Evolutionary conservation across 768 basidiomycete genomes (phyloP).

Genomic region (Hydnomerulius pinastri): DNA sequence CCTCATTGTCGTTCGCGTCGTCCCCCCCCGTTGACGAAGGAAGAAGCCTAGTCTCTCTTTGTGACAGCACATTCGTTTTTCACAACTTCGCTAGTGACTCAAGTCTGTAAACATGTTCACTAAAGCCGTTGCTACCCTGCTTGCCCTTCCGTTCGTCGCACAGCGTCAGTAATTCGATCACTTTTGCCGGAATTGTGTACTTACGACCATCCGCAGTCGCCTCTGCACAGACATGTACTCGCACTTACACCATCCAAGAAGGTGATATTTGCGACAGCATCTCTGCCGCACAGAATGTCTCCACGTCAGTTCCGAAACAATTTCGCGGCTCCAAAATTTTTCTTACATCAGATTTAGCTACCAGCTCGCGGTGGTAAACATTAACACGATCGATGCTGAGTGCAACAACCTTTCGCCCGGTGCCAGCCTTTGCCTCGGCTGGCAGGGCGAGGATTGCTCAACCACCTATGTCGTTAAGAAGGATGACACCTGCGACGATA

Average conservation of each 20-base stretch:
- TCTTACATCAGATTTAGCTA: slow-evolving; percentile 45
- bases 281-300: slow-evolving; percentile 60
- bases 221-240: slow-evolving; percentile 46
- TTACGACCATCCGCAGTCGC: slow-evolving; percentile 18
- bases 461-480: slow-evolving; percentile 55
- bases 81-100: slow-evolving; percentile 14
- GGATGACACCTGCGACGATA: slow-evolving; percentile 60
- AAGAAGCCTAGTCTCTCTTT: slow-evolving; percentile 7
- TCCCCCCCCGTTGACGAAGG: slow-evolving; percentile 4
- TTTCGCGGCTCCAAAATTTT: background rate
- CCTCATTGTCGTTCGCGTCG: background rate
- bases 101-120: slow-evolving; percentile 37
- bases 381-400: slow-evolving; percentile 43
- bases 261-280: slow-evolving; percentile 76
- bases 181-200: background rate
- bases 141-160: slow-evolving; percentile 49
- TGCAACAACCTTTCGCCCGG: slow-evolving; percentile 64
- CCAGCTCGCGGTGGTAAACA: slow-evolving; percentile 71
- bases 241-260: slow-evolving; percentile 57
- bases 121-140: slow-evolving; percentile 39
- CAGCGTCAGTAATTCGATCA: slow-evolving; percentile 36
- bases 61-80: slow-evolving; percentile 21
- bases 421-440: slow-evolving; percentile 61
- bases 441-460: slow-evolving; percentile 58
- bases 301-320: slow-evolving; percentile 49